Evolutionary conservation across 2,329 filamentous ascomycete species (phyloP).

Genomic region (Xylaria polymorpha): DNA sequence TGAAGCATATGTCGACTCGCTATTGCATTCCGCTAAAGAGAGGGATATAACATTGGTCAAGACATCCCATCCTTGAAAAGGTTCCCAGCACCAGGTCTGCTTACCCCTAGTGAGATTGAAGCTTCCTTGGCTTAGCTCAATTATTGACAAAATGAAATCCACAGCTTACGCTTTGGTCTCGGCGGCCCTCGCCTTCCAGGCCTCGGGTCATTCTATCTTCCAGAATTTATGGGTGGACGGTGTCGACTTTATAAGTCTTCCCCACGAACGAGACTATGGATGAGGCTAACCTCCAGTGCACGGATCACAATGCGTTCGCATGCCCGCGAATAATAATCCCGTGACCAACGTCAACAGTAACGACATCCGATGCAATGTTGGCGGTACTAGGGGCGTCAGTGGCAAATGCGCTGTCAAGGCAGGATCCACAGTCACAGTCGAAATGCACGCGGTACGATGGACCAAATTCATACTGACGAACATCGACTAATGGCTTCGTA

Average conservation of each 20-base stretch:
- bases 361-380: conserved; percentile 60
- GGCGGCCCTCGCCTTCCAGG: conserved; percentile 54
- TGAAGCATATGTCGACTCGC: conserved; percentile 34
- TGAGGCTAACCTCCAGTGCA: conserved; percentile 46
- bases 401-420: conserved; percentile 59
- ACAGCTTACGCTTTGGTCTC: conserved; percentile 49
- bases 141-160: conserved; percentile 53
- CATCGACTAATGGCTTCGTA: conserved; percentile 36
- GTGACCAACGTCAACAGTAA: conserved; percentile 58
- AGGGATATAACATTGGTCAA: conserved; percentile 33
- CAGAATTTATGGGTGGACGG: conserved; percentile 65
- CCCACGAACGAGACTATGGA: neutral
- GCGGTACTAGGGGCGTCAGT: conserved; percentile 50
- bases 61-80: neutral
- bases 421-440: conserved; percentile 48
- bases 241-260: conserved; percentile 52
- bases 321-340: conserved; percentile 63
- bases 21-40: conserved; percentile 13
- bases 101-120: conserved; percentile 13
- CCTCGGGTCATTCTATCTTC: conserved; percentile 62
- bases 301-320: conserved; percentile 60
- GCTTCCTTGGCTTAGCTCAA: conserved; percentile 25
- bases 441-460: conserved; percentile 48
- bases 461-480: neutral
- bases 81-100: conserved; percentile 27